Base-by-base conservation (phyloP, 2,329 filamentous ascomycete species). In the Aspergillus eucalypticola region DNA sequence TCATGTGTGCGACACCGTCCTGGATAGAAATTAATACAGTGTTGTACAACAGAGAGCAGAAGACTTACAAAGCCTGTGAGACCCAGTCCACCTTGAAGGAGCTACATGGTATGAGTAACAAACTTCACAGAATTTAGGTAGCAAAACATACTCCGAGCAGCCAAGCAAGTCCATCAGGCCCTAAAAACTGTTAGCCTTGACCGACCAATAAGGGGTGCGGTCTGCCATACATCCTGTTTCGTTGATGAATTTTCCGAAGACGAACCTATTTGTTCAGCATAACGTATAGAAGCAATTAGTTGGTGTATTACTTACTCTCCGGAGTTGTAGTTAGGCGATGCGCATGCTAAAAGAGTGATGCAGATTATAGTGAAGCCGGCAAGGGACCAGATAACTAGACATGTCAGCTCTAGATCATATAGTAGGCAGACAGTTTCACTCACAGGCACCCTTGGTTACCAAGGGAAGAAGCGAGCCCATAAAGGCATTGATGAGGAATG, bases 181-280 rank as follows among this genome's bases (percentile, higher is more conserved):
- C 71, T 73, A 21, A 11, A 32, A 25, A 29, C 7, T 21, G 56
- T 71, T 39, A 72, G 69, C 54, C 27, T 58, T 29, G 2, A 35
- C 23, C 8, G 15, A 46, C 5, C 4, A 21, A 4, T 39, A 19
- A 13, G 32, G 17, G 35, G 21, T 7, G 19, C 6, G 8, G 13
- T 19, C 38, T n/a, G 21, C 41, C 71, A 49, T 71, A 73, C 88
- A 90, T 44, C 86, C 87, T 8, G 85, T 86, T 50, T 83, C 73
- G 65, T 92, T 92, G 70, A 89, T 83, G 68, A 91, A 91, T 1
- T 84, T 74, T 5, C 82, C 79, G 64, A 89, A 91, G 10, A 91
- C 74, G 57, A 76, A 76, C 27, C 73, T 75, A 54, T 1, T 15
- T 4, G 6, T 23, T 70, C 29, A 70, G 65, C 42, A 39, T 27